A percentile compares a stretch with the other conserved stretches of the same genome.
These are phyloP conservation scores for Neurospora sp. DNA, from an alignment of 495 filamentous ascomycete species.

Conservation along the genomic window DNA sequence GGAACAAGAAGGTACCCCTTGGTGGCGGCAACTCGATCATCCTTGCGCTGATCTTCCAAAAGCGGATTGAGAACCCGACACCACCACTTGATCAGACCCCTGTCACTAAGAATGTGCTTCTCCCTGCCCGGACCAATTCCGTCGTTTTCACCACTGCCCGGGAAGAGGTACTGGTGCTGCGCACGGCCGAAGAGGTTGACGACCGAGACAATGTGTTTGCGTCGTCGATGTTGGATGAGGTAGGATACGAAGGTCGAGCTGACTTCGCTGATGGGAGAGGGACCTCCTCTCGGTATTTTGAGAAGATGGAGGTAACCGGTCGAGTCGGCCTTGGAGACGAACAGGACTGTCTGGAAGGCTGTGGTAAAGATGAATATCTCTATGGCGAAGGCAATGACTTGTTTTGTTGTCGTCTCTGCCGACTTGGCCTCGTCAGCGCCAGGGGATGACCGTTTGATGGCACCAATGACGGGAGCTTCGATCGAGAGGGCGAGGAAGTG, in stretches of 20 bases:
- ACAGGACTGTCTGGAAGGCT: slow-evolving; percentile 70
- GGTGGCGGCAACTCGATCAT: slow-evolving; percentile 25
- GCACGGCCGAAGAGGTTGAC: slow-evolving; percentile 88
- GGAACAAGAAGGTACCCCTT: slow-evolving; percentile 80
- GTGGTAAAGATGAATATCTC: slow-evolving; percentile 64
- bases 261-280: slow-evolving; percentile 64
- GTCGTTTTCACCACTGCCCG: slow-evolving; percentile 73
- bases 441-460: slow-evolving; percentile 17
- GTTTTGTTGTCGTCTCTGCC: neutral
- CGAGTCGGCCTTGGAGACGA: slow-evolving; percentile 95
- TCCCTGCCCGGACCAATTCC: slow-evolving; percentile 13
- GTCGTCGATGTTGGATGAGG: slow-evolving; percentile 55
- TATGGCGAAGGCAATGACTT: slow-evolving; percentile 39
- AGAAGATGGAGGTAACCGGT: slow-evolving; percentile 74
- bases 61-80: slow-evolving; percentile 76
- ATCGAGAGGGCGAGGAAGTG: slow-evolving; percentile 77
- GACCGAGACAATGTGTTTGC: slow-evolving; percentile 61
- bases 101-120: slow-evolving; percentile 92
- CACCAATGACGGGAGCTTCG: slow-evolving; percentile 11
- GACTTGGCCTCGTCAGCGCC: slow-evolving; percentile 19
- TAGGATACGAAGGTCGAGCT: slow-evolving; percentile 65
- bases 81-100: slow-evolving; percentile 91
- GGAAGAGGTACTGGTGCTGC: slow-evolving; percentile 91
- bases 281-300: slow-evolving; percentile 44
- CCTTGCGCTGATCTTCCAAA: slow-evolving; percentile 31